phyloP scores from a whole-genome alignment of 768 basidiomycete species.

The Boletus bicolor region DNA sequence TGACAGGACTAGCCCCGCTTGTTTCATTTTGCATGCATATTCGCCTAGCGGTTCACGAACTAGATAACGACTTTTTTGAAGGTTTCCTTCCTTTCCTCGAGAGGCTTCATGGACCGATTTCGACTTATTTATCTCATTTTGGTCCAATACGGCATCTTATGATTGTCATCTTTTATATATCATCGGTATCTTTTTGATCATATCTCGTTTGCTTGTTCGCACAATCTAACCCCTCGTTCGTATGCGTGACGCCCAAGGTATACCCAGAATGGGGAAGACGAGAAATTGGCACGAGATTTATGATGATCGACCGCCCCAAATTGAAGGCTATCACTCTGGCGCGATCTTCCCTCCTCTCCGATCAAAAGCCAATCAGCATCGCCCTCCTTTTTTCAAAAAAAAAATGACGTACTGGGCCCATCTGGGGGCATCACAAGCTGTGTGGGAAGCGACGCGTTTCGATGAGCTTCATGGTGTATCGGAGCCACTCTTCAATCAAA shows the following conservation, averaged over 20 bases:
- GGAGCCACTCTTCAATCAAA: no score
- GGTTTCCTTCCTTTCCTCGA: background rate
- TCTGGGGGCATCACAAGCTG: no score
- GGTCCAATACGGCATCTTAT: background rate
- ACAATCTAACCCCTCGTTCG: background rate
- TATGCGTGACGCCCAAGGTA: background rate
- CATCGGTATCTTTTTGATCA: background rate
- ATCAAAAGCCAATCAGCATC: background rate
- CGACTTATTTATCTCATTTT: background rate
- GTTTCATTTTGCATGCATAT: background rate
- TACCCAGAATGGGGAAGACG: background rate
- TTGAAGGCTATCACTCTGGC: background rate
- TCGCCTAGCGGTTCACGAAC: background rate
- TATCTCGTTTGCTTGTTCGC: conserved; percentile 2
- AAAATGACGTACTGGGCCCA: no score
- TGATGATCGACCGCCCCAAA: background rate
- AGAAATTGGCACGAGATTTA: background rate
- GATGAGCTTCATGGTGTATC: no score
- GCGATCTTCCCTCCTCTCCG: background rate
- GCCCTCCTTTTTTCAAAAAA: background rate
- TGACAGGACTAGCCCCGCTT: background rate
- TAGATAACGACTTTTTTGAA: background rate
- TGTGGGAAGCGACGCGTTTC: no score
- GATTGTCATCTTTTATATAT: background rate
- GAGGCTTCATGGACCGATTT: background rate